Evolutionary conservation across 2,329 filamentous ascomycete genomes (phyloP), one percentile per base, ranked within the genome.

Genomic region (Fusarium buharicum): DNA sequence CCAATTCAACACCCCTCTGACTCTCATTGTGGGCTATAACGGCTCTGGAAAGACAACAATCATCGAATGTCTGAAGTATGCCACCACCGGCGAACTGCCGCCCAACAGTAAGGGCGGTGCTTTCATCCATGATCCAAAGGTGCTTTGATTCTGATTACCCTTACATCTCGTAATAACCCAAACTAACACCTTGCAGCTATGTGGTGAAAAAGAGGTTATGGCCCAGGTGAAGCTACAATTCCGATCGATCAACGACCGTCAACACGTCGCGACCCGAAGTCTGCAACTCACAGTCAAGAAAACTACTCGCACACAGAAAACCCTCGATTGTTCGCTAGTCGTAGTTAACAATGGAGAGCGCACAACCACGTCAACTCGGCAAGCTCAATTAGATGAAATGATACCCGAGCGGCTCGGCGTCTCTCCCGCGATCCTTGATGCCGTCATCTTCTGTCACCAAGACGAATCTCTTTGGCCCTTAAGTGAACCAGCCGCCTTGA

Each of bases 1-100:
- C 61, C 84, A 90, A 68, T 98, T 99, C 75, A 88, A 93, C 65
- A 90, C 91, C 1, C 96, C 95, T 22, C 84, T 99, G 53, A 99
- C 95, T 12, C 84, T 99, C 61, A 99, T 99, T 68, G 96, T 99
- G 55, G 95, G 95, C 55, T 92, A 93, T 77, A 99, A 99, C 79
- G 95, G 95, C 51, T 98, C 94, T 1, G 95, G 95, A 61, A 99
- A 99, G 80, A 99, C 95, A 10, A 98, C 95, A 55, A 97, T 99
- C 73, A 99, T 99, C 77, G 95, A 99, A 77, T 96, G 93, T 75
- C 90, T 99, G 72, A 97, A 97, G 74, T 99, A 97, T 87, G 93
- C 92, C 48, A 97, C 96, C 16, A 97, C 93, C 8, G 96, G 95
- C 53, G 91, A 96, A 71, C 85, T 96, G 43, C 95, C 95, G 2